A percentile compares a stretch with the other conserved stretches of the same genome.
These are phyloP conservation scores for Aurantiochytrium sp. DNA, from an alignment of 108 stramenopile genomes.

Conservation along the genomic window DNA sequence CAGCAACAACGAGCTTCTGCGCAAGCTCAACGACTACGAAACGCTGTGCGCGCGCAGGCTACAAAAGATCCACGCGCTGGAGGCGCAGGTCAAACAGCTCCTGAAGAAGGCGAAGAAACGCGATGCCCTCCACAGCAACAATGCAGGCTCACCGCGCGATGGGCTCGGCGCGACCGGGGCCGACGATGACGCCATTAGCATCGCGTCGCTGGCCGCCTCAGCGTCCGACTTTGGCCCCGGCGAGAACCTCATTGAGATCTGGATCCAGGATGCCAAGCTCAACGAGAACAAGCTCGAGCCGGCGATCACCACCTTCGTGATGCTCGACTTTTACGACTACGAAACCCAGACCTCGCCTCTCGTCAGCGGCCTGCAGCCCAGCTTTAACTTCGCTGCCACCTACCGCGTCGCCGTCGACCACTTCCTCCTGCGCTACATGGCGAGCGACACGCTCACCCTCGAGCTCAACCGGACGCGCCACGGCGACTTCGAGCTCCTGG, in stretches of 20 bases:
- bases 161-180: no score
- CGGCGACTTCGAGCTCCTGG: conserved; percentile 55
- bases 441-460: conserved; percentile 50
- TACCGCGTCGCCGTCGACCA: conserved; percentile 64
- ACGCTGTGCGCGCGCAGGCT: conserved; percentile 46
- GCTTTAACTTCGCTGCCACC: conserved; percentile 62
- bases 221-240: conserved; percentile 47
- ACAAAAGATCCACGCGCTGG: conserved; percentile 46
- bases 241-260: conserved; percentile 65
- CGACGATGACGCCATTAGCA: conserved; percentile 37
- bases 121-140: no score
- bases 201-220: neutral
- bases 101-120: neutral
- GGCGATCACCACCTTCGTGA: conserved; percentile 49
- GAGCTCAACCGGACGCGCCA: conserved; percentile 60
- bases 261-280: conserved; percentile 51
- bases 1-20: conserved; percentile 44
- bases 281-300: conserved; percentile 41
- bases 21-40: conserved; percentile 52
- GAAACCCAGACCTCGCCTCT: conserved; percentile 64
- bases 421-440: conserved; percentile 60
- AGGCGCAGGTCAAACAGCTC: conserved; percentile 54
- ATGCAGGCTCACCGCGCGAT: no score
- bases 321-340: conserved; percentile 65
- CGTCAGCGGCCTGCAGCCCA: conserved; percentile 45